Percentiles rank a stretch among this genome's conserved stretches.
Evolutionary conservation across 176 grass and related monocot species (phyloP).

Genomic region (Hordeum marinum): DNA sequence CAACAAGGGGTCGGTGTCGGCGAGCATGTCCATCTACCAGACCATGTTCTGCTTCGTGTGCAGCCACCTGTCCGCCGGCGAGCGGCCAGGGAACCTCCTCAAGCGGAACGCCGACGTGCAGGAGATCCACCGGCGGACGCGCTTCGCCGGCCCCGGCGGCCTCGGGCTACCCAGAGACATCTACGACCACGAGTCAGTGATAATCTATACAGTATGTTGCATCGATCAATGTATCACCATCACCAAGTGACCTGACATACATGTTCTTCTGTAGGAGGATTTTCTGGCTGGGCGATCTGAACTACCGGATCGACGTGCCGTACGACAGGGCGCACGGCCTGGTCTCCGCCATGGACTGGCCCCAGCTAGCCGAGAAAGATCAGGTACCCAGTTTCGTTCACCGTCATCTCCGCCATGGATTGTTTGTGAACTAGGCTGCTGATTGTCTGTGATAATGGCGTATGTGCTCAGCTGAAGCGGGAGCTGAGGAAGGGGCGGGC

Average conservation of each 20-base stretch:
- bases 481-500: constrained; percentile 64
- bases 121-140: constrained; percentile 78
- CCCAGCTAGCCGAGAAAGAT: constrained; percentile 56
- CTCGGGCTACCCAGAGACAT: constrained; percentile 45
- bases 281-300: constrained; percentile 94
- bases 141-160: constrained; percentile 32
- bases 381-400: constrained; percentile 36
- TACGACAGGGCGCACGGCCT: constrained; percentile 63
- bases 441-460: neutral
- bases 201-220: neutral
- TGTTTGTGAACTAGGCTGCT: neutral
- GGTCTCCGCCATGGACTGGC: constrained; percentile 41
- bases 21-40: constrained; percentile 96
- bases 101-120: constrained; percentile 79
- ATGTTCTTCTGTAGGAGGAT: constrained; percentile 48
- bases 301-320: constrained; percentile 79
- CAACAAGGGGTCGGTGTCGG: constrained; percentile 89
- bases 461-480: constrained; percentile 49
- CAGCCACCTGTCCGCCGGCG: constrained; percentile 68
- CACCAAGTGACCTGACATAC: neutral
- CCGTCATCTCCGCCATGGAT: neutral
- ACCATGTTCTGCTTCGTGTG: constrained; percentile 96
- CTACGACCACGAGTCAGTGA: constrained; percentile 75
- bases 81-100: constrained; percentile 60
- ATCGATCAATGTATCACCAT: neutral